A percentile compares a stretch with the other conserved stretches of the same genome.
Conservation (phyloP, 2,329 filamentous ascomycete genomes). For the Aspergillus sp. region DNA sequence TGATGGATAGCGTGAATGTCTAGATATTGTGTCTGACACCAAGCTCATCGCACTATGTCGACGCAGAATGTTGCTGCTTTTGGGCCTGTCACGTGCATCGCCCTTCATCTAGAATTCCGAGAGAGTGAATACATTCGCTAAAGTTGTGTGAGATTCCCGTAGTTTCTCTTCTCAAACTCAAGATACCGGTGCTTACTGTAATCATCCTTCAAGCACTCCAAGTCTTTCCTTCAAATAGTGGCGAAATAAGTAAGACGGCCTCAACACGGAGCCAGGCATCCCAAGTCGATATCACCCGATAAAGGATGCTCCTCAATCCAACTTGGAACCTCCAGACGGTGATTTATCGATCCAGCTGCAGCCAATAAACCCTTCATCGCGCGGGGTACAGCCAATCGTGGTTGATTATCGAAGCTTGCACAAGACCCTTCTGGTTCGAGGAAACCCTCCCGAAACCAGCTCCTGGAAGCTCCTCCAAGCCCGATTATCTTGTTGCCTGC, state of each 20-base stretch:
- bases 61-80: not conserved
- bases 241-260: not conserved
- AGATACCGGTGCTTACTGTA: not conserved
- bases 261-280: not conserved
- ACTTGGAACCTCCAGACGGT: not conserved
- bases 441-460: constrained; percentile 8
- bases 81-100: not conserved
- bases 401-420: constrained; percentile 1
- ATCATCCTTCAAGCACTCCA: not conserved
- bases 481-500: constrained; percentile 22
- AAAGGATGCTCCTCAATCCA: not conserved
- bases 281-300: not conserved
- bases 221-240: not conserved
- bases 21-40: not conserved
- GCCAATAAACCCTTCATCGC: constrained; percentile 4
- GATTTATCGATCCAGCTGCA: constrained; percentile 11
- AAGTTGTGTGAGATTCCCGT: not conserved
- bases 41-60: not conserved
- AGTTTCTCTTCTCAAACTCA: not conserved
- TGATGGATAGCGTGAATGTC: not conserved
- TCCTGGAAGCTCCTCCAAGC: constrained; percentile 3
- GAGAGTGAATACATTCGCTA: not conserved
- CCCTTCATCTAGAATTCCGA: not conserved
- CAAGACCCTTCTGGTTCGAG: not conserved
- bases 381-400: constrained; percentile 9